A percentile compares a stretch with the other conserved stretches of the same genome.
Evolutionary conservation across 2,329 filamentous ascomycete genomes (phyloP).

Genomic region (Colletotrichum horii): DNA sequence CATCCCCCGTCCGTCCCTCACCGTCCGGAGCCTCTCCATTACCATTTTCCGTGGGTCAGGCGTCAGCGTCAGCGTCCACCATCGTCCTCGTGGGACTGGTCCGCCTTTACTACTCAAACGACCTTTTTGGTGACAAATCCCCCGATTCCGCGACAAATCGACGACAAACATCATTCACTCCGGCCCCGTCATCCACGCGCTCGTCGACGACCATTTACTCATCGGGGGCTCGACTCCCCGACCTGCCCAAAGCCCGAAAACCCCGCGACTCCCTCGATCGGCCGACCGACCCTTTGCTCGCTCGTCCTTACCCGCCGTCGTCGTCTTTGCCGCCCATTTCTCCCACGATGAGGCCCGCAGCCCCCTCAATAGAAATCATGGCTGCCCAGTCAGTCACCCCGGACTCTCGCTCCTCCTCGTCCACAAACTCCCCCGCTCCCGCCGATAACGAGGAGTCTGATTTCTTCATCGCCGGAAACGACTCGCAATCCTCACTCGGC

Average conservation of each 20-base stretch:
- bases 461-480: conserved; percentile 87
- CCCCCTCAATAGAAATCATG: conserved; percentile 31
- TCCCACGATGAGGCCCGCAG: conserved; percentile 28
- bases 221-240: conserved; percentile 15
- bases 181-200: neutral
- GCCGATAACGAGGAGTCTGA: conserved; percentile 91
- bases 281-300: conserved; percentile 1
- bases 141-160: neutral
- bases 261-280: neutral
- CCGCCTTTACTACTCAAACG: neutral
- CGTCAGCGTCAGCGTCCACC: conserved; percentile 12
- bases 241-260: conserved; percentile 4
- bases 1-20: neutral
- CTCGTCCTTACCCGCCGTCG: neutral
- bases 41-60: conserved; percentile 15
- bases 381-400: conserved; percentile 26
- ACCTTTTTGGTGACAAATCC: conserved; percentile 18
- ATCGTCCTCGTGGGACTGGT: conserved; percentile 11
- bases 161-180: neutral
- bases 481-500: conserved; percentile 90
- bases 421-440: conserved; percentile 76
- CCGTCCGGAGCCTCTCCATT: conserved; percentile 18
- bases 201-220: neutral
- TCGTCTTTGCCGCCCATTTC: neutral
- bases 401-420: conserved; percentile 67